Percentiles rank a stretch among this genome's conserved stretches.
Conservation (phyloP, 495 filamentous ascomycete species). For the Collariella sp. region DNA sequence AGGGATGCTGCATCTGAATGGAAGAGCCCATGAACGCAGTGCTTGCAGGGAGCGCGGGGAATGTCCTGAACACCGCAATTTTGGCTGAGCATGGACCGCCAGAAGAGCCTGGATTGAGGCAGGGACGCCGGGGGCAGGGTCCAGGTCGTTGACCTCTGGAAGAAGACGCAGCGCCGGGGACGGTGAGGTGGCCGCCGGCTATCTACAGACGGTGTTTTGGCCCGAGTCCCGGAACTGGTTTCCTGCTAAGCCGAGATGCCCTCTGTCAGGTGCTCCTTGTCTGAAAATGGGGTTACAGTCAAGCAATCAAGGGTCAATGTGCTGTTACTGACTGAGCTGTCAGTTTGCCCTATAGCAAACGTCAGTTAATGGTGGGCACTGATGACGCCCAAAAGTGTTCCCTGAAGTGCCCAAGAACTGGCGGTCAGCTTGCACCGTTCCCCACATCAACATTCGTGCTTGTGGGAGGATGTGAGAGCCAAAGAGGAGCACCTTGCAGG, state of each 20-base stretch:
- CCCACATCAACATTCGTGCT: constrained; percentile 25
- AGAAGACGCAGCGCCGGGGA: background rate
- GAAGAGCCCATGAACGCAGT: constrained; percentile 9
- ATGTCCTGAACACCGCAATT: constrained; percentile 13
- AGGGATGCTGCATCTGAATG: constrained; percentile 11
- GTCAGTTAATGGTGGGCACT: background rate
- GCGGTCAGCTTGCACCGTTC: constrained; percentile 28
- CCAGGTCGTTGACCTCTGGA: too few species aligned
- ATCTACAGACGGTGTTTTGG: background rate
- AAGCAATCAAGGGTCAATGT: constrained; percentile 20
- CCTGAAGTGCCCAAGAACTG: constrained; percentile 20
- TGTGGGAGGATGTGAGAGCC: too few species aligned
- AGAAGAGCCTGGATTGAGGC: too few species aligned
- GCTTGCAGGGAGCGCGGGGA: constrained; percentile 20
- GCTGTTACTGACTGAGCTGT: constrained; percentile 5
- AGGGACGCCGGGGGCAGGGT: too few species aligned
- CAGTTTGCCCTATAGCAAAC: background rate
- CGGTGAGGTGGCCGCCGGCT: background rate
- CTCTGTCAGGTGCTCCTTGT: constrained; percentile 19
- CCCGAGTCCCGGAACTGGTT: constrained; percentile 23
- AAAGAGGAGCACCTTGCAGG: too few species aligned
- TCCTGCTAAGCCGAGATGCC: constrained; percentile 12
- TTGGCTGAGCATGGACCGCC: constrained; percentile 22
- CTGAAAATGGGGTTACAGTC: constrained; percentile 19
- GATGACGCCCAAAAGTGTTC: background rate